These are phyloP conservation scores for Aspergillus tanneri DNA, from an alignment of 2,329 filamentous ascomycete species.

Conservation along the genomic window DNA sequence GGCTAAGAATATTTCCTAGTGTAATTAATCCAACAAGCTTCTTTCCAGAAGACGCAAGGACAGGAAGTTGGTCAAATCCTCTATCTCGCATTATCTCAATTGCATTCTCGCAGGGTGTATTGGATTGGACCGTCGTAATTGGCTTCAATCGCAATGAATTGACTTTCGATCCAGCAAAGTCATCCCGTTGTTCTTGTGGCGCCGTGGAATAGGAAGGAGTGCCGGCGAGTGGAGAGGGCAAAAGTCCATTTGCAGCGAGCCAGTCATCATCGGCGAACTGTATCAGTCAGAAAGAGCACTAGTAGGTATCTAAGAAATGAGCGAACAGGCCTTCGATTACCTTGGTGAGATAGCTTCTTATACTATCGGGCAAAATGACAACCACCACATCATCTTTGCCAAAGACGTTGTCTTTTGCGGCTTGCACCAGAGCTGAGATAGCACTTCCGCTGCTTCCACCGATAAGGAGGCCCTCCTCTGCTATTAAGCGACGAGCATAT, in stretches of 20 bases:
- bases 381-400: conserved; percentile 84
- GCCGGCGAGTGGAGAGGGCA: conserved; percentile 60
- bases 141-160: conserved; percentile 84
- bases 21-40: conserved; percentile 90
- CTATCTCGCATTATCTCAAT: conserved; percentile 98
- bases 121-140: conserved; percentile 76
- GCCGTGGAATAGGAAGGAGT: conserved; percentile 34
- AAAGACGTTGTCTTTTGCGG: conserved; percentile 72
- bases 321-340: conserved; percentile 32
- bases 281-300: conserved; percentile 13
- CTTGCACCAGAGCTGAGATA: conserved; percentile 75
- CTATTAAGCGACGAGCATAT: conserved; percentile 84
- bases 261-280: conserved; percentile 96
- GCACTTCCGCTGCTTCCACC: conserved; percentile 93
- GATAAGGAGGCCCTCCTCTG: conserved; percentile 89
- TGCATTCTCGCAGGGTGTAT: conserved; percentile 74
- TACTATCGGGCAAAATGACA: conserved; percentile 90
- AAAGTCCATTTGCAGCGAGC: conserved; percentile 92
- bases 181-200: conserved; percentile 55
- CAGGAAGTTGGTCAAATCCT: conserved; percentile 95
- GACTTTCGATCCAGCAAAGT: conserved; percentile 77
- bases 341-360: conserved; percentile 94
- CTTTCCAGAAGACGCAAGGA: conserved; percentile 67
- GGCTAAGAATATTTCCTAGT: conserved; percentile 88
- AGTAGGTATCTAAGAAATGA: not conserved